phyloP scores from a whole-genome alignment of 2,329 filamentous ascomycete genomes.

The Arthrinium phaeospermum region DNA sequence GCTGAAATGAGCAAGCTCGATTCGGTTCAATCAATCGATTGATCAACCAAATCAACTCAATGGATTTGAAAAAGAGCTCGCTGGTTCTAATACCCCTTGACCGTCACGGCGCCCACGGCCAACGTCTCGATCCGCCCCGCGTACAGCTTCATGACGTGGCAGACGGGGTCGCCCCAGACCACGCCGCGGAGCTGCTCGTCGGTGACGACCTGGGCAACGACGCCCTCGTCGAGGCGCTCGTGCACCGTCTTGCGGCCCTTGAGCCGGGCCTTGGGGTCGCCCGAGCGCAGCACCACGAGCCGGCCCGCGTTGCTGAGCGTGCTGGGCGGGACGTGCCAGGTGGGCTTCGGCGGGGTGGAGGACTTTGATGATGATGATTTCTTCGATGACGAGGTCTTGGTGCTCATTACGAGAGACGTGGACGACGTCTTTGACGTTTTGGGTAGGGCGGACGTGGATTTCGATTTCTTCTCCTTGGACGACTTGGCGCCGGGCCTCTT shows the following conservation, averaged over 20 bases:
- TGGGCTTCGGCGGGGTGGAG: conserved; percentile 37
- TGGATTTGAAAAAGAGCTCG: too few relatives aligned
- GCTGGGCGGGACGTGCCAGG: conserved; percentile 70
- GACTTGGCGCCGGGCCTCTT: not conserved
- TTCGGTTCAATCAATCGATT: not conserved
- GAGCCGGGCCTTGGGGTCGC: conserved; percentile 42
- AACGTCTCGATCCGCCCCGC: conserved; percentile 72
- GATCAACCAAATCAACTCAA: not conserved
- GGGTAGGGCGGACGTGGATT: not conserved
- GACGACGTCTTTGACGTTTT: not conserved
- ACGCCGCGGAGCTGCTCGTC: conserved; percentile 73
- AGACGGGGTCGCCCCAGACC: conserved; percentile 82
- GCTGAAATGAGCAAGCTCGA: not conserved
- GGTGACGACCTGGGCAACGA: conserved; percentile 71
- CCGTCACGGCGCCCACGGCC: conserved; percentile 71
- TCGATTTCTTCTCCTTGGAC: conserved; percentile 29
- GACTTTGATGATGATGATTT: conserved; percentile 35
- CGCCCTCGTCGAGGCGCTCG: conserved; percentile 60
- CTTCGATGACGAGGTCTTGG: conserved; percentile 14
- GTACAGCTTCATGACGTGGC: conserved; percentile 83
- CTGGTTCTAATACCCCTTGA: conserved; percentile 33
- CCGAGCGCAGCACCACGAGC: conserved; percentile 69
- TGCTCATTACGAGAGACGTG: not conserved
- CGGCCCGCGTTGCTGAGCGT: conserved; percentile 74
- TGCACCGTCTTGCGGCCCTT: conserved; percentile 54